Evolutionary conservation across 345 rosid genomes (phyloP).

Genomic region (Brassica juncea): DNA sequence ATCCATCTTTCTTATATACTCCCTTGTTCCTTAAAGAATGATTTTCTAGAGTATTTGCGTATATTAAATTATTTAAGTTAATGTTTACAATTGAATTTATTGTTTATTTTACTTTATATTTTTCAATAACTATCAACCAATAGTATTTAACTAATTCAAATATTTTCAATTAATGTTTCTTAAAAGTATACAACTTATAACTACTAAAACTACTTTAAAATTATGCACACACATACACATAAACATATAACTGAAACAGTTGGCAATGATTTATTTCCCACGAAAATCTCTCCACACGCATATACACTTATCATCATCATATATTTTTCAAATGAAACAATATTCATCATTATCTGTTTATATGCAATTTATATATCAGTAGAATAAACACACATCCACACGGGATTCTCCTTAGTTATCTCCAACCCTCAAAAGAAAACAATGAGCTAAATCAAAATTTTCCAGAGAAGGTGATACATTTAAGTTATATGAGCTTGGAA

Average conservation of each 20-base stretch:
- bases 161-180: no score
- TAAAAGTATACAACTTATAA: no score
- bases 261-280: background rate
- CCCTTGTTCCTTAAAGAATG: no score
- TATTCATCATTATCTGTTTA: background rate
- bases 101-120: no score
- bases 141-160: no score
- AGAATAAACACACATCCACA: background rate
- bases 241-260: background rate
- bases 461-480: background rate
- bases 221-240: background rate
- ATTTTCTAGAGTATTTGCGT: no score
- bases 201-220: no score
- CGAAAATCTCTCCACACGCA: background rate
- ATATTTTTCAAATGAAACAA: background rate
- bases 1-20: no score
- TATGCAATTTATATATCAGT: background rate
- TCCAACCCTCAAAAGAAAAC: background rate
- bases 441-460: background rate
- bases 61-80: no score
- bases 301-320: background rate
- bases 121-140: no score
- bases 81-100: no score
- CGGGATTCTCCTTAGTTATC: slow-evolving; percentile 6
- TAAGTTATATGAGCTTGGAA: no score